Evolutionary conservation across 116 monocot species (phyloP), one percentile per base, ranked within the genome.

Genomic region (Papilionanthe hybrid): DNA sequence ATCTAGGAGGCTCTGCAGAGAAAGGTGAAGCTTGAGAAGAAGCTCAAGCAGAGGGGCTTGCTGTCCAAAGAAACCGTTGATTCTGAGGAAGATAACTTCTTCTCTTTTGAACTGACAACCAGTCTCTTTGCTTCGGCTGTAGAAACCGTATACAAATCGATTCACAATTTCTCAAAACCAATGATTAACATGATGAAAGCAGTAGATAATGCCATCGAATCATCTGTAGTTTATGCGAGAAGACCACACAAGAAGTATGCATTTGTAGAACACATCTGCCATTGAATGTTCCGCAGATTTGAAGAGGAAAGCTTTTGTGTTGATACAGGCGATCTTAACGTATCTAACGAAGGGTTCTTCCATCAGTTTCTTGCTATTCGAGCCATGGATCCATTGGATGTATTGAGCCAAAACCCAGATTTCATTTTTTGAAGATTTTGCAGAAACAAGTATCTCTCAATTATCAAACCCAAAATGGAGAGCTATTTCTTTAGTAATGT

Each of bases 121-220:
- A 86, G 77, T 75, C 85, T 99, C 5, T 91, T 93, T 73, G 84
- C 87, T 32, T 85, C 88, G 75, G 80, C 90, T 15, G 91, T 90
- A 2, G 91, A 91, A 48, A 44, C 81, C 5, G 87, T 93, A 44
- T 88, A 88, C 79, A 89, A 85, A 75, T 86, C 95, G 25, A 91
- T 99, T 75, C 98, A 99, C 76, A 91, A 93, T 80, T 99, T 99
- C 77, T 91, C 98, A 22, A 99, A 99, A 78, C 90, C 93, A 1
- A 76, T 99, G 25, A 91, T 99, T 58, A 99, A 94, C 80, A 94
- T 99, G 93, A 99, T 99, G 95, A 99, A 94, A 78, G 90, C 88
- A 42, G 91, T 91, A 1, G 89, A 87, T 32, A 82, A 80, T 56
- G 86, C 95, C 30, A 93, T 99, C 66, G 91, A 93, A 72, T 87